Conservation (phyloP, 2,329 filamentous ascomycete species). For the Trichophyton schoenleinii region DNA sequence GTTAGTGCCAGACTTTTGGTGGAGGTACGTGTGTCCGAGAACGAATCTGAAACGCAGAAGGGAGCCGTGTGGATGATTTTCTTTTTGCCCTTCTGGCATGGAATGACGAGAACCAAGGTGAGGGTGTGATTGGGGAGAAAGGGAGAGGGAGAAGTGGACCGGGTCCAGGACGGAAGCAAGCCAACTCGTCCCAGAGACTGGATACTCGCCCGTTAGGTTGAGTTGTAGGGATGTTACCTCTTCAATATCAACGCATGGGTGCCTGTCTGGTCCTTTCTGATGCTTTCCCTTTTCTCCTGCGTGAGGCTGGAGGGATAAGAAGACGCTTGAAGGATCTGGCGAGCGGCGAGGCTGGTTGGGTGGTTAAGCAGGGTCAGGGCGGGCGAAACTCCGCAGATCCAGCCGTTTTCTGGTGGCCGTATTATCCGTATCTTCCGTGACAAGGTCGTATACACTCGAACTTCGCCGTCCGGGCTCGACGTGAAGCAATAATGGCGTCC, state of each 20-base stretch:
- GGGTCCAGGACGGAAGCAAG: constrained; percentile 1
- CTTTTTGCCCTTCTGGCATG: background rate
- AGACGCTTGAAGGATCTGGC: background rate
- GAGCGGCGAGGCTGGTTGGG: background rate
- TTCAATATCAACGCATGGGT: constrained; percentile 1
- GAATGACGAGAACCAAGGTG: no score
- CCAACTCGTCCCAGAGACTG: background rate
- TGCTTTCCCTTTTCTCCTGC: background rate
- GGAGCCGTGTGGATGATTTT: background rate
- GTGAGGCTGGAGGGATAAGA: background rate
- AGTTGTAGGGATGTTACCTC: background rate
- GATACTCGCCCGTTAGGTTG: background rate
- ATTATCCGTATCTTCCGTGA: background rate
- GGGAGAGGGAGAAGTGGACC: background rate
- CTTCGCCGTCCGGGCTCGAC: background rate
- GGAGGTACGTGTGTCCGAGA: background rate
- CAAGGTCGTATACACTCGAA: background rate
- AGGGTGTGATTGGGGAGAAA: background rate
- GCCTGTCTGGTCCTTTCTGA: background rate
- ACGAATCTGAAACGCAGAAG: constrained; percentile 2
- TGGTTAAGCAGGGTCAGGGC: background rate
- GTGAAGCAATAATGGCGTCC: no score
- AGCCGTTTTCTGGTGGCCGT: background rate
- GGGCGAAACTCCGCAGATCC: background rate
- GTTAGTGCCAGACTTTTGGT: background rate